Evolutionary conservation across 148 eudicot genomes (phyloP).

Genomic region (Rhododendron molle): DNA sequence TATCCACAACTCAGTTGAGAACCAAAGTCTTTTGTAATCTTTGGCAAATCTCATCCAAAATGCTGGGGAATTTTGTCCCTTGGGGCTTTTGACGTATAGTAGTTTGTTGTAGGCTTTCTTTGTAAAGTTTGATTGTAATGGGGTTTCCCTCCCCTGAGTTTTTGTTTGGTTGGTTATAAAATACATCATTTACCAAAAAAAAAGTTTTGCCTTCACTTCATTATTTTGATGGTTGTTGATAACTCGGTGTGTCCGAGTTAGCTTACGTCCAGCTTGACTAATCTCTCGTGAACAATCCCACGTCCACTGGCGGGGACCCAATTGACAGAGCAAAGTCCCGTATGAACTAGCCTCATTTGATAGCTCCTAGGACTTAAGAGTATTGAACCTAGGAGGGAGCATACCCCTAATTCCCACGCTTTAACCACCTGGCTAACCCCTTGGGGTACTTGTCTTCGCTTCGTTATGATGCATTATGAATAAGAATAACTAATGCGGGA

Average conservation of each 20-base stretch:
- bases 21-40: no score
- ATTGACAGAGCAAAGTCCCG: background rate
- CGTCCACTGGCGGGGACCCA: background rate
- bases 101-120: no score
- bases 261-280: background rate
- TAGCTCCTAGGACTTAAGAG: background rate
- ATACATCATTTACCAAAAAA: no score
- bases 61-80: no score
- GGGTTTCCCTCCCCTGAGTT: no score
- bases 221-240: background rate
- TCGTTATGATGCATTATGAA: background rate
- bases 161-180: no score
- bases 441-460: background rate
- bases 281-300: background rate
- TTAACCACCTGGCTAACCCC: background rate
- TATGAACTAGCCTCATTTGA: background rate
- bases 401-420: background rate
- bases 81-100: no score
- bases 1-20: no score
- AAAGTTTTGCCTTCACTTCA: background rate
- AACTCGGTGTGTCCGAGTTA: background rate
- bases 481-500: background rate
- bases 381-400: background rate
- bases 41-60: no score
- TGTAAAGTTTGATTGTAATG: no score